Base-by-base conservation (phyloP, 1,284 basidiomycete species). In the Tylopilus orsonianus region DNA sequence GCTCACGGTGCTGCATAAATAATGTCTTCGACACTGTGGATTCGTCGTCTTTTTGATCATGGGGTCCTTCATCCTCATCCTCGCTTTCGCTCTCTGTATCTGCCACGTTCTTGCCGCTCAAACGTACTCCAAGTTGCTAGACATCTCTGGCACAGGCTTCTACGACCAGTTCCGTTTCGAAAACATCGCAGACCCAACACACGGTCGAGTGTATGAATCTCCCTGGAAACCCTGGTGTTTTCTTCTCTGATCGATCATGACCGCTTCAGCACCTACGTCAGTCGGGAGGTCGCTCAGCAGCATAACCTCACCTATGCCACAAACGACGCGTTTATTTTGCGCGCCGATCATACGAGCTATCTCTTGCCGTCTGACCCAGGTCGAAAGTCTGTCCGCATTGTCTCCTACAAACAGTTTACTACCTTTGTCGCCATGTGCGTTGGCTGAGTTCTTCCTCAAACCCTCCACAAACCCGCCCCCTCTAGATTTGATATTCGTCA, bases 221-320 rank as follows among this genome's bases (percentile, higher is more conserved):
- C 12, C 16, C 13, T 7, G n/a, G n/a, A n/a, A n/a, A n/a, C n/a
- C 27, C 22, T 16, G 13, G 9, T 33, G 18, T 30, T 50, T 5
- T 27, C 20, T 16, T 22, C 29, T 12, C 19, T 53, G 4, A 56
- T 33, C 14, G 8, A 19, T 41, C 29, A 5, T 14, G 1, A 29
- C 22, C 18, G 32, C 27, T 5, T 14, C 36, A 71, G 70, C 9
- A 67, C 58, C 47, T 72, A 73, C 45, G 64, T 74, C 44, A 47
- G 61, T 50, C 47, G 56, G 45, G 29, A 54, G 9, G 62, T 56
- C 2, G 72, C 72, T 3, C 44, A 57, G 35, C 18, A 53, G 5
- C 27, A 56, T 22, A 71, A 71, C 48, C 56, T 74, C 26, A 67
- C 66, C 14, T 68, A 59, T 46, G 63, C 61, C 8, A 58, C 56